A percentile compares a stretch with the other conserved stretches of the same genome.
Evolutionary conservation across 169 alveolate genomes (phyloP).

Genomic region (Cryptosporidium sp.): DNA sequence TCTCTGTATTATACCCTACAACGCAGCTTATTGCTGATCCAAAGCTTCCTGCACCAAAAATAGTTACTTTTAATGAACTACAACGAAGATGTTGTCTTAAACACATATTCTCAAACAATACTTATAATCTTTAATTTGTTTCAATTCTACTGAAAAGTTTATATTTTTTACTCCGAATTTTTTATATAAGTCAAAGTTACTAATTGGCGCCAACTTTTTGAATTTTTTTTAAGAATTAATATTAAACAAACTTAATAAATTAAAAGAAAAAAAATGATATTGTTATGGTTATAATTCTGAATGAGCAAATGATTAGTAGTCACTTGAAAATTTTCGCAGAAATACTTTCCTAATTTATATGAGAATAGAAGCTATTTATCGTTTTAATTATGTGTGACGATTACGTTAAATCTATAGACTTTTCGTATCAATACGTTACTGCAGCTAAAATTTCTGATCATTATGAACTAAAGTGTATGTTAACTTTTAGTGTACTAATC

Average conservation of each 20-base stretch:
- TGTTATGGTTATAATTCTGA: no score
- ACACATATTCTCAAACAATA: constrained; percentile 11
- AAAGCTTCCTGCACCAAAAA: constrained; percentile 74
- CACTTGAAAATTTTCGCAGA: neutral
- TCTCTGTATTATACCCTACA: constrained; percentile 66
- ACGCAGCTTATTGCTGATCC: constrained; percentile 73
- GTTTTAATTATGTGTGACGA: neutral
- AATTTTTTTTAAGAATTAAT: no score
- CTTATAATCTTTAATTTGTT: neutral
- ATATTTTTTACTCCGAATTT: neutral
- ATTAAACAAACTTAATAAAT: no score
- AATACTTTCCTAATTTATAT: no score
- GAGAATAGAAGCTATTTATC: no score
- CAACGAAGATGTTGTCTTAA: constrained; percentile 66
- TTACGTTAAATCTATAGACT: neutral
- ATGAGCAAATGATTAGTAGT: no score
- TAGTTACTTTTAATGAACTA: constrained; percentile 50
- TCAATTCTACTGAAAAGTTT: neutral
- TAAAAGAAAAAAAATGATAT: neutral
- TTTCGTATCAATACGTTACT: no score
- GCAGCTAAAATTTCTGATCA: no score
- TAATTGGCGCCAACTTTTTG: neutral
- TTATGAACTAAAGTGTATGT: neutral
- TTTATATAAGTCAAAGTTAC: no score
- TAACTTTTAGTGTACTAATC: no score